Evolutionary conservation across 495 filamentous ascomycete genomes (phyloP).

Genomic region (Baudoinia panamericana): DNA sequence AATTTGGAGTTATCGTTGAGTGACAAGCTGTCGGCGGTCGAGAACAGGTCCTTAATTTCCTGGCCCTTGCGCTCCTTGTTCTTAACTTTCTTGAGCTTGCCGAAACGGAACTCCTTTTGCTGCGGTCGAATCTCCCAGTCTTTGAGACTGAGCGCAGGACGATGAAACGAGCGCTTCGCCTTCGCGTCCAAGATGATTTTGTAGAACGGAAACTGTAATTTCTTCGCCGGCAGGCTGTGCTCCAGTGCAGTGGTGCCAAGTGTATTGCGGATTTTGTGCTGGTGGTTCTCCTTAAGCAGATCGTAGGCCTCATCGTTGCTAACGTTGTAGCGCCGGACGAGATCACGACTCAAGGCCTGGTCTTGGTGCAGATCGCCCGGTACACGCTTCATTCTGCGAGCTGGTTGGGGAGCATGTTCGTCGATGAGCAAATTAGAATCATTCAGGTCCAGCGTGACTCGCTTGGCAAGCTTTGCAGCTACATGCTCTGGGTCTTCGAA

Average conservation of each 20-base stretch:
- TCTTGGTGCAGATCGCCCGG: constrained; percentile 38
- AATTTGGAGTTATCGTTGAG: constrained; percentile 77
- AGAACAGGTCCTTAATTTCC: constrained; percentile 60
- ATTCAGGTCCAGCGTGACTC: constrained; percentile 72
- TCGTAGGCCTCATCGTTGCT: constrained; percentile 95
- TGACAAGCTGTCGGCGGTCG: constrained; percentile 59
- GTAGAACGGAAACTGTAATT: constrained; percentile 89
- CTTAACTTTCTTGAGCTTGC: constrained; percentile 55
- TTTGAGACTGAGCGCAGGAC: constrained; percentile 54
- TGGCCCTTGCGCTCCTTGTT: constrained; percentile 67
- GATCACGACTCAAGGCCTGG: constrained; percentile 41
- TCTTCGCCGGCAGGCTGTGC: constrained; percentile 79
- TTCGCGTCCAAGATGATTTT: constrained; percentile 64
- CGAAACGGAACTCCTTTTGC: constrained; percentile 38
- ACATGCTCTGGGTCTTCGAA: constrained; percentile 49
- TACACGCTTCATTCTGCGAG: constrained; percentile 26
- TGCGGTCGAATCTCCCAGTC: constrained; percentile 26
- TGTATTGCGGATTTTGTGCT: constrained; percentile 85
- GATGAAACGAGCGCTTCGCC: constrained; percentile 83
- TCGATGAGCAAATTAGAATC: constrained; percentile 79
- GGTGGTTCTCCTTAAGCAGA: constrained; percentile 87
- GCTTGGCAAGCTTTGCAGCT: constrained; percentile 56
- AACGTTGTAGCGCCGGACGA: constrained; percentile 80
- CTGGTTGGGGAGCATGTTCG: constrained; percentile 34
- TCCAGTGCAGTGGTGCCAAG: constrained; percentile 76